Conservation (phyloP, 345 rosid genomes). For the Excoecaria agallocha region DNA sequence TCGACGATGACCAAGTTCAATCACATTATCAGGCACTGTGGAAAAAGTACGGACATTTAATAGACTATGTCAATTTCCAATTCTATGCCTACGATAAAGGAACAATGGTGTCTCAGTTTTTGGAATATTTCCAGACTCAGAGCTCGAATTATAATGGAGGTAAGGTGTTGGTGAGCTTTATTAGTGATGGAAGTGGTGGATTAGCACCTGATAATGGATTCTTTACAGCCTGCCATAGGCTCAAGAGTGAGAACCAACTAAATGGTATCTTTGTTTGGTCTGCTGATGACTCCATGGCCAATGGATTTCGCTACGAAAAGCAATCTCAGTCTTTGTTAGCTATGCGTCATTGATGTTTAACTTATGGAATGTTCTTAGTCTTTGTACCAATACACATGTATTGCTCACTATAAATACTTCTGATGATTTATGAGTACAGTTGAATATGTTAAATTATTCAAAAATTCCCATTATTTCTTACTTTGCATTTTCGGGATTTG, state of each 20-base stretch:
- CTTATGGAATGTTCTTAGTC: background rate
- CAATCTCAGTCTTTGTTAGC: slow-evolving; percentile 12
- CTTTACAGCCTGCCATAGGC: slow-evolving; percentile 11
- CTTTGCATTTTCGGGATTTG: too few species aligned
- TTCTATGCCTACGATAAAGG: slow-evolving; percentile 15
- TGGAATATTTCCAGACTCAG: slow-evolving; percentile 1
- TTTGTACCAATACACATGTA: background rate
- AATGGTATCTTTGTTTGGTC: slow-evolving; percentile 18
- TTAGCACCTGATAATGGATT: slow-evolving; percentile 12
- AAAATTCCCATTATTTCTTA: too few species aligned
- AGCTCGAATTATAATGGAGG: slow-evolving; percentile 12
- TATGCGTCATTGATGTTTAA: background rate
- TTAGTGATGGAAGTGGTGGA: slow-evolving; percentile 13
- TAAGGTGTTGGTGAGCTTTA: slow-evolving; percentile 14
- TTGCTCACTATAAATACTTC: background rate
- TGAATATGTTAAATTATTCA: background rate
- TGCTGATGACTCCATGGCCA: slow-evolving; percentile 12
- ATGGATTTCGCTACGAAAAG: slow-evolving; percentile 19
- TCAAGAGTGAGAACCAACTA: slow-evolving; percentile 8
- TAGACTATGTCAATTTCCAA: slow-evolving; percentile 18
- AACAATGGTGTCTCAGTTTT: slow-evolving; percentile 2
- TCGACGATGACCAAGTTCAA: slow-evolving; percentile 16
- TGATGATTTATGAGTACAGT: background rate
- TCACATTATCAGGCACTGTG: slow-evolving; percentile 14
- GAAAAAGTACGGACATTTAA: slow-evolving; percentile 9